Evolutionary conservation across 2,329 filamentous ascomycete genomes (phyloP).

Genomic region (Fusarium devonianum): DNA sequence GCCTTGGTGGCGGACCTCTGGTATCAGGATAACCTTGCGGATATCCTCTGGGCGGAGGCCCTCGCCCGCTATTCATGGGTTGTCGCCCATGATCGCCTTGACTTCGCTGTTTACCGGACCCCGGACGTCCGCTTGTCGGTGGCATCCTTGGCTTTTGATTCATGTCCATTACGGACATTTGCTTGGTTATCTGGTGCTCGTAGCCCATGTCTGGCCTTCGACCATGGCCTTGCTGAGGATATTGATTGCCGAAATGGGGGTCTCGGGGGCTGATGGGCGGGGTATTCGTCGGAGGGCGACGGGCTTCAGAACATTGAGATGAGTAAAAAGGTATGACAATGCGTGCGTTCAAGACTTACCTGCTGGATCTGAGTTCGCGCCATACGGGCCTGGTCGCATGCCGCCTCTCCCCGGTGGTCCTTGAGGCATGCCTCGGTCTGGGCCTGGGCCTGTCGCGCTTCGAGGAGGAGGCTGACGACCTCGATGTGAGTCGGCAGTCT

Average conservation of each 20-base stretch:
- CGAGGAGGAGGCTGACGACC: constrained; percentile 50
- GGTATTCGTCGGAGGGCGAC: constrained; percentile 45
- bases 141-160: constrained; percentile 41
- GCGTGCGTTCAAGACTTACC: constrained; percentile 43
- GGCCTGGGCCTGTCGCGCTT: constrained; percentile 43
- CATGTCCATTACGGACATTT: constrained; percentile 49
- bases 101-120: constrained; percentile 39
- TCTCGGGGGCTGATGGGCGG: constrained; percentile 42
- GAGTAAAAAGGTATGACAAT: constrained; percentile 14
- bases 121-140: constrained; percentile 33
- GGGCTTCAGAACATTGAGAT: constrained; percentile 35
- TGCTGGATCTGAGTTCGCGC: constrained; percentile 52
- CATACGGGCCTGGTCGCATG: constrained; percentile 51
- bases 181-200: constrained; percentile 44
- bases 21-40: constrained; percentile 43
- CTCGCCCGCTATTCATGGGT: constrained; percentile 38
- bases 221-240: constrained; percentile 29
- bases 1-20: constrained; percentile 41
- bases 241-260: constrained; percentile 38
- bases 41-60: constrained; percentile 45
- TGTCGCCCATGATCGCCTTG: constrained; percentile 41
- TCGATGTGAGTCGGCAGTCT: constrained; percentile 48
- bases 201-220: constrained; percentile 36
- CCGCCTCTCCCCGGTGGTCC: constrained; percentile 48
- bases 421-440: constrained; percentile 35